These are phyloP conservation scores for Stephanocyclus meneghinianus DNA, from an alignment of 352 stramenopile genomes.

Conservation along the genomic window DNA sequence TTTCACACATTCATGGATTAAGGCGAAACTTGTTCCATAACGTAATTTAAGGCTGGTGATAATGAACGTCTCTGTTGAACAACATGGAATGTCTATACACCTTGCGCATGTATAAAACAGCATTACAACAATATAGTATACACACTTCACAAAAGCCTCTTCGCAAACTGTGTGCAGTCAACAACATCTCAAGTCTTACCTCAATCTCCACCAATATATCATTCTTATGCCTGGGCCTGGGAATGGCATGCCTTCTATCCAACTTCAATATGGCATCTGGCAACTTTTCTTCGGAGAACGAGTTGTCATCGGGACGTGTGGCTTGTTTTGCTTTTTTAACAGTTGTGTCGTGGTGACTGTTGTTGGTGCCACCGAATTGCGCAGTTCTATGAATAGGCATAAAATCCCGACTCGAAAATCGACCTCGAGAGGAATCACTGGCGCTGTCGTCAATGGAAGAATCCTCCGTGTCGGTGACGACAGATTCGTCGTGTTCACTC, in stretches of 20 bases:
- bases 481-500: no score
- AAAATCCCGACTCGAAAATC: no score
- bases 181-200: slow-evolving; percentile 15
- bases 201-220: slow-evolving; percentile 56
- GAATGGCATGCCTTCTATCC: slow-evolving; percentile 46
- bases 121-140: background rate
- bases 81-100: no score
- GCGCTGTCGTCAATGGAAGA: no score
- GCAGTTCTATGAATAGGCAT: no score
- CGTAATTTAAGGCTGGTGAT: no score
- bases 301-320: background rate
- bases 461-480: no score
- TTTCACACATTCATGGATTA: no score
- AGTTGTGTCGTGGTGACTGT: background rate
- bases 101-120: background rate
- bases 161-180: background rate
- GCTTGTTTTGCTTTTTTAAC: background rate
- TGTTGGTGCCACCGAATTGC: background rate
- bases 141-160: background rate
- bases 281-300: slow-evolving; percentile 11
- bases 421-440: no score
- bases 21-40: no score
- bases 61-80: no score
- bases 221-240: slow-evolving; percentile 46
- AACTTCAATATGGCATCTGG: slow-evolving; percentile 48